These are phyloP conservation scores for Linum usitatissimum DNA, from an alignment of 345 rosid genomes.

Conservation along the genomic window DNA sequence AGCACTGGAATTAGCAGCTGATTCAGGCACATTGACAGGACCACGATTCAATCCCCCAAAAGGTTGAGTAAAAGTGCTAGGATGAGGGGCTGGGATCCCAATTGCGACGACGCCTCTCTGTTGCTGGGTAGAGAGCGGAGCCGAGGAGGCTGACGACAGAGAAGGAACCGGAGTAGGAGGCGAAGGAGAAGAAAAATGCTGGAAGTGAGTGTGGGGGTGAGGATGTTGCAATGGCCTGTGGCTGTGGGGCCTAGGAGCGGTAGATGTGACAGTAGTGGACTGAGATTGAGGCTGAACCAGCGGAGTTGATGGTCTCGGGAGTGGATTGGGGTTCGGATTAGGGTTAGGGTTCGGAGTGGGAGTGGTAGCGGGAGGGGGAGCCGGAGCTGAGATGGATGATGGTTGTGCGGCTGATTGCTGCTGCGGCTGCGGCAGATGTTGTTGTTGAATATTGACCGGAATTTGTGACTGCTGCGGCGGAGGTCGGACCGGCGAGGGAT, in stretches of 20 bases:
- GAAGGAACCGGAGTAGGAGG: conserved; percentile 17
- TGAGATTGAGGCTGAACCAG: conserved; percentile 21
- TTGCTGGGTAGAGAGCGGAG: conserved; percentile 27
- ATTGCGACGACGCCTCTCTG: conserved; percentile 52
- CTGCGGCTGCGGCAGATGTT: conserved; percentile 1
- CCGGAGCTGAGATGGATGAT: conserved; percentile 9
- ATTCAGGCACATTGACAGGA: conserved; percentile 35
- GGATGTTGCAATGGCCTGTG: conserved; percentile 70
- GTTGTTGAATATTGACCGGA: background rate
- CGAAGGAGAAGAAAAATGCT: conserved; percentile 33
- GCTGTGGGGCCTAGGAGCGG: conserved; percentile 30
- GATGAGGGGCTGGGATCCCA: conserved; percentile 55
- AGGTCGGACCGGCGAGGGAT: conserved; percentile 8
- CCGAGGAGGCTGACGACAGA: conserved; percentile 26
- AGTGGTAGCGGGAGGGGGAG: conserved; percentile 11
- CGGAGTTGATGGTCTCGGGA: conserved; percentile 13
- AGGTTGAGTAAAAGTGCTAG: conserved; percentile 50
- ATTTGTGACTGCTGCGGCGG: conserved; percentile 4
- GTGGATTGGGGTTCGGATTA: conserved; percentile 15
- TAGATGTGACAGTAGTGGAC: conserved; percentile 20
- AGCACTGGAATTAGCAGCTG: conserved; percentile 29
- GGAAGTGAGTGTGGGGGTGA: conserved; percentile 28
- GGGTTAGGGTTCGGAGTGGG: conserved; percentile 24
- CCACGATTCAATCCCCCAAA: conserved; percentile 49
- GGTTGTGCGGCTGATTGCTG: background rate